These are phyloP conservation scores for Chamaenerion angustifolium DNA, from an alignment of 345 rosid species.

Conservation along the genomic window DNA sequence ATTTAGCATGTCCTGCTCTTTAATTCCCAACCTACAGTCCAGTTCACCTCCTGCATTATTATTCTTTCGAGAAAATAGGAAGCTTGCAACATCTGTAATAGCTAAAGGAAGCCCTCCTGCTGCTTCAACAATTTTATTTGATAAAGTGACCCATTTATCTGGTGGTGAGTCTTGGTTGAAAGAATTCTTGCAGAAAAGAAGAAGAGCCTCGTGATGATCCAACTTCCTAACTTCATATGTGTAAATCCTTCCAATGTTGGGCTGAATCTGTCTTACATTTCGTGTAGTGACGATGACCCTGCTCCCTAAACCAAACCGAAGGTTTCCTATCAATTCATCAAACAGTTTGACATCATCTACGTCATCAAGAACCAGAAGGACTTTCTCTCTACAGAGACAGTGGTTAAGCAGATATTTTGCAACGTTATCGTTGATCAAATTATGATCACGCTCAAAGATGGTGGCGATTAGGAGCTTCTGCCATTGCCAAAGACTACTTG, in stretches of 20 bases:
- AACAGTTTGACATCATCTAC: constrained; percentile 5
- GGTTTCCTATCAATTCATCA: too few relatives aligned
- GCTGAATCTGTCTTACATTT: not conserved
- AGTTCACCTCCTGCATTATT: not conserved
- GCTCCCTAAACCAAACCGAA: constrained; percentile 9
- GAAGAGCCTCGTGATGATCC: not conserved
- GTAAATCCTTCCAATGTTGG: not conserved
- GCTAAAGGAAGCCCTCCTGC: constrained; percentile 11
- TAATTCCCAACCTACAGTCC: not conserved
- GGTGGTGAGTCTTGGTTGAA: not conserved
- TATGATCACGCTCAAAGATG: too few relatives aligned
- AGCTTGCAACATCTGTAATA: constrained; percentile 3
- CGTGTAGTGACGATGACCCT: constrained; percentile 12
- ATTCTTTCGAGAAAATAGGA: not conserved
- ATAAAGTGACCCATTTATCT: fast-evolving
- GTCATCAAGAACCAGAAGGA: constrained; percentile 13
- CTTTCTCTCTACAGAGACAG: not conserved
- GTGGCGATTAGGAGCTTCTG: too few relatives aligned
- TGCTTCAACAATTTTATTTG: not conserved
- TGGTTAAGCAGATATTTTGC: too few relatives aligned
- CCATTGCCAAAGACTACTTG: too few relatives aligned
- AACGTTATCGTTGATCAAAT: too few relatives aligned
- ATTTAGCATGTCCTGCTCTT: not conserved
- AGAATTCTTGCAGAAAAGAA: not conserved
- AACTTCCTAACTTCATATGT: not conserved